phyloP scores from a whole-genome alignment of 257 asterid genomes.

The Capsicum pubescens region DNA sequence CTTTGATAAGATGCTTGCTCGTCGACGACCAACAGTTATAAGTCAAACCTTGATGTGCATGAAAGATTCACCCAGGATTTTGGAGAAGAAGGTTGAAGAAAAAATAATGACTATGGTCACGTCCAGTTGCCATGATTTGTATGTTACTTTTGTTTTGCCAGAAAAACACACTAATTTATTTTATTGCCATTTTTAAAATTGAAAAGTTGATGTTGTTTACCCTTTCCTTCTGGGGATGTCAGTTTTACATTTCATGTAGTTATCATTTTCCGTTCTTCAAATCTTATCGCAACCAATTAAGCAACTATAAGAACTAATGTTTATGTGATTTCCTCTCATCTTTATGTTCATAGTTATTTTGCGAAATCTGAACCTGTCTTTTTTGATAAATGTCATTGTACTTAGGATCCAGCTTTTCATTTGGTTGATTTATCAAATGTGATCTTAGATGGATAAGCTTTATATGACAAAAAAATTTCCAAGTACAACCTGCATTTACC shows the following conservation, averaged over 20 bases:
- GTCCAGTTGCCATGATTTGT: neutral
- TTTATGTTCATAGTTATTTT: neutral
- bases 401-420: neutral
- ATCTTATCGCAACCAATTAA: neutral
- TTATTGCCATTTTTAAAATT: neutral
- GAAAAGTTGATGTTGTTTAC: neutral
- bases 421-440: neutral
- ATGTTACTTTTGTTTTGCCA: neutral
- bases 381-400: neutral
- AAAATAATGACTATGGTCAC: neutral
- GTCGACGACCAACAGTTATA: conserved; percentile 93
- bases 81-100: conserved; percentile 91
- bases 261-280: neutral
- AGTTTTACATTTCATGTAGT: neutral
- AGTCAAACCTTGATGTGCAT: conserved; percentile 86
- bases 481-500: neutral
- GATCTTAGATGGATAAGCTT: neutral
- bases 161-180: neutral
- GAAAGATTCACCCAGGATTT: conserved; percentile 91
- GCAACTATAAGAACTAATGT: neutral
- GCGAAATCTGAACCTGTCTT: no score
- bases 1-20: conserved; percentile 85
- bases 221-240: neutral
- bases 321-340: neutral
- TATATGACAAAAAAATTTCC: neutral